phyloP scores from a whole-genome alignment of 768 basidiomycete genomes.

The Jaapia argillacea region DNA sequence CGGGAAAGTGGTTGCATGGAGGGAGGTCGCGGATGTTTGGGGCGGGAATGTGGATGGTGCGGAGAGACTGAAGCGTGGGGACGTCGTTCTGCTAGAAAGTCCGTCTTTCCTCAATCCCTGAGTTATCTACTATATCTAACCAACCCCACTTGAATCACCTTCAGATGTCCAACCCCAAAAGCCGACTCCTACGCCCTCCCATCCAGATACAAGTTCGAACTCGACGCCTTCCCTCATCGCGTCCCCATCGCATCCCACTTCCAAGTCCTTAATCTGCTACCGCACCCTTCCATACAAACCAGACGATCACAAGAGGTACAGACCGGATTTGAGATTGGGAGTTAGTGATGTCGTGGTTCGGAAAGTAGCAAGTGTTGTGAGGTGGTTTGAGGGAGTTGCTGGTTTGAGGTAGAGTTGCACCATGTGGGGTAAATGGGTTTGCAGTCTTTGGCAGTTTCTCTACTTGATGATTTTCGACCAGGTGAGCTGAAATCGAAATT shows the following conservation, averaged over 20 bases:
- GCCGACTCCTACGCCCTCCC: slow-evolving; percentile 20
- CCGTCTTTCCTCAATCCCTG: slow-evolving; percentile 15
- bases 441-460: too few relatives aligned
- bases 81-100: slow-evolving; percentile 66
- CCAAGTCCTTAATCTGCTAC: slow-evolving; percentile 61
- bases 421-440: too few relatives aligned
- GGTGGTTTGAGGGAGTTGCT: slow-evolving; percentile 70
- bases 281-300: slow-evolving; percentile 61
- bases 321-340: slow-evolving; percentile 69
- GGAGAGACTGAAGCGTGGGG: slow-evolving; percentile 56
- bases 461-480: too few relatives aligned
- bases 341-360: slow-evolving; percentile 59
- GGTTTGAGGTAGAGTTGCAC: too few relatives aligned
- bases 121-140: slow-evolving; percentile 3
- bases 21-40: slow-evolving; percentile 68
- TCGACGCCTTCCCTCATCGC: slow-evolving; percentile 37
- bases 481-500: too few relatives aligned
- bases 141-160: slow-evolving; percentile 11
- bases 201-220: slow-evolving; percentile 1
- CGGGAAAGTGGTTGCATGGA: slow-evolving; percentile 70
- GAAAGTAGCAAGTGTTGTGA: slow-evolving; percentile 53
- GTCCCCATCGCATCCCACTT: slow-evolving; percentile 50
- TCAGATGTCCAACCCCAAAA: slow-evolving; percentile 44
- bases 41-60: slow-evolving; percentile 35
- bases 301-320: slow-evolving; percentile 48